Percentiles rank a stretch among this genome's conserved stretches.
These are phyloP conservation scores for Candida tetrigidarum DNA, from an alignment of 1,139 yeast species.

Conservation along the genomic window DNA sequence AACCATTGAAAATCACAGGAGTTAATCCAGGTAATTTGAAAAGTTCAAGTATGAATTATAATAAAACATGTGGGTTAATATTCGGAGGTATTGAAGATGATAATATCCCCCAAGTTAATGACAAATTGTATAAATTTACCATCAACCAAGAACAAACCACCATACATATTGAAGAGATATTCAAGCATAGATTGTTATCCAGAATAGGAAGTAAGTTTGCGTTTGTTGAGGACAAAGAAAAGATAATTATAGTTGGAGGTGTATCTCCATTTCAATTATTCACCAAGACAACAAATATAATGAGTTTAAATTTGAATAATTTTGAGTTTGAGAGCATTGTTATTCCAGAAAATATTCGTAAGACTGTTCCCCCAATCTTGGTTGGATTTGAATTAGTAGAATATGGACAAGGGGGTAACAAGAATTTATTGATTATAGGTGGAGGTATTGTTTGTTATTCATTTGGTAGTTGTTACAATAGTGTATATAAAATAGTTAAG, in stretches of 20 bases:
- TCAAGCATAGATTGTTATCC: constrained; percentile 17
- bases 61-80: constrained; percentile 44
- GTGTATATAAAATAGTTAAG: constrained; percentile 18
- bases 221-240: constrained; percentile 24
- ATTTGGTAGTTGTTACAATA: constrained; percentile 73
- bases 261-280: constrained; percentile 47
- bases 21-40: constrained; percentile 21
- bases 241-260: constrained; percentile 62
- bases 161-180: constrained; percentile 4
- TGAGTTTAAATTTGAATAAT: constrained; percentile 21
- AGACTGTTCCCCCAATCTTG: constrained; percentile 49
- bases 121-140: constrained; percentile 36
- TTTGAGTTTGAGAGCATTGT: constrained; percentile 25
- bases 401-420: constrained; percentile 10
- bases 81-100: constrained; percentile 58
- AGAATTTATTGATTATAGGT: constrained; percentile 42
- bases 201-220: constrained; percentile 53
- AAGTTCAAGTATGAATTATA: constrained; percentile 41
- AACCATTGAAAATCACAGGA: constrained; percentile 22
- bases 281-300: constrained; percentile 28
- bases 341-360: constrained; percentile 40
- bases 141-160: constrained; percentile 19
- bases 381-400: constrained; percentile 58
- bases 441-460: constrained; percentile 90
- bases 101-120: constrained; percentile 35